A percentile compares a stretch with the other conserved stretches of the same genome.
These are phyloP conservation scores for Beauveria rudraprayagi DNA, from an alignment of 2,329 filamentous ascomycete genomes.

Conservation along the genomic window DNA sequence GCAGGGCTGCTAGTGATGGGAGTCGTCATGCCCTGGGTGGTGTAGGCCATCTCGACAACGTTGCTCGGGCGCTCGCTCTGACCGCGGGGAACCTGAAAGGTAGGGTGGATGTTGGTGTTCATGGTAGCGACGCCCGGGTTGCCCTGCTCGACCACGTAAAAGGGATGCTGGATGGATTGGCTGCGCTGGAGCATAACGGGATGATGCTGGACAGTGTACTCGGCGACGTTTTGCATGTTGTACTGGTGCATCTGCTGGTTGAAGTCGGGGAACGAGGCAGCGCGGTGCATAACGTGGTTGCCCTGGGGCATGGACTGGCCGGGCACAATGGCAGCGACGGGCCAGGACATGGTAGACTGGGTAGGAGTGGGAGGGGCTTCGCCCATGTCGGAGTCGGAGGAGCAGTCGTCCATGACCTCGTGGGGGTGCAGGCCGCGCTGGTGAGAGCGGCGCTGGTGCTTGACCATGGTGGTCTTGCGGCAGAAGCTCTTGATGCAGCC, in stretches of 20 bases:
- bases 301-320: slow-evolving; percentile 29
- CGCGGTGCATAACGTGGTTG: slow-evolving; percentile 36
- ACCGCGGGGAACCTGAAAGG: slow-evolving; percentile 45
- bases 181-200: slow-evolving; percentile 37
- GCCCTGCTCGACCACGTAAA: slow-evolving; percentile 53
- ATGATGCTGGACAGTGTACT: slow-evolving; percentile 32
- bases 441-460: slow-evolving; percentile 55
- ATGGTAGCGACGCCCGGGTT: slow-evolving; percentile 56
- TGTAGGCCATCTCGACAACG: slow-evolving; percentile 42
- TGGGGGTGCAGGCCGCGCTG: slow-evolving; percentile 49
- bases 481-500: slow-evolving; percentile 63
- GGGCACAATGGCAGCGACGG: slow-evolving; percentile 33
- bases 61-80: slow-evolving; percentile 34
- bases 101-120: slow-evolving; percentile 44
- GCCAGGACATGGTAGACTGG: slow-evolving; percentile 45
- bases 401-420: slow-evolving; percentile 45
- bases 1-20: slow-evolving; percentile 52
- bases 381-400: slow-evolving; percentile 49
- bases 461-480: slow-evolving; percentile 64
- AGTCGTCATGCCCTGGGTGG: slow-evolving; percentile 37
- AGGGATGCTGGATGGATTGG: slow-evolving; percentile 38
- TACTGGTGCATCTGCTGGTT: slow-evolving; percentile 40
- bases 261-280: slow-evolving; percentile 48
- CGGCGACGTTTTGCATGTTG: slow-evolving; percentile 32
- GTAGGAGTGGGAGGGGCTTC: slow-evolving; percentile 51